These are phyloP conservation scores for Leucocoprinus birnbaumii DNA, from an alignment of 768 basidiomycete species.

Conservation along the genomic window DNA sequence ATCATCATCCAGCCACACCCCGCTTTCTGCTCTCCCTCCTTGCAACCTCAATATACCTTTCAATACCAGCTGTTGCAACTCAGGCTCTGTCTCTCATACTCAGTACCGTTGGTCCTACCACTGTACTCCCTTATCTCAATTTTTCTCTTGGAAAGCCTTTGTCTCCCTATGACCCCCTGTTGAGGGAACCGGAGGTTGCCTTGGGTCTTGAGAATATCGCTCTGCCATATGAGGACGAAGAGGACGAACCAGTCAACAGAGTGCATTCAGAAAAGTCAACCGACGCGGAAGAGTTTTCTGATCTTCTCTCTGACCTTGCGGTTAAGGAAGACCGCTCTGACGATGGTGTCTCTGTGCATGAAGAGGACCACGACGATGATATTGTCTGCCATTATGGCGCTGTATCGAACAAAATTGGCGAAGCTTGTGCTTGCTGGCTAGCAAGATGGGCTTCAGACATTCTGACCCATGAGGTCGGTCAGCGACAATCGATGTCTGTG, in stretches of 20 bases:
- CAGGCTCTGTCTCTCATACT: conserved; percentile 73
- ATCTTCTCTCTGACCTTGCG: conserved; percentile 9
- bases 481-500: conserved; percentile 15
- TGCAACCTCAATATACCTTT: conserved; percentile 84
- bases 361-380: conserved; percentile 16
- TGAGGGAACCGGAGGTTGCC: conserved; percentile 54
- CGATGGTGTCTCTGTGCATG: conserved; percentile 15
- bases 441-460: conserved; percentile 83
- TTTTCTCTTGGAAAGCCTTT: conserved; percentile 80
- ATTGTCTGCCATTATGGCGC: conserved; percentile 76
- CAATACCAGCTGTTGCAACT: conserved; percentile 71
- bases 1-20: conserved; percentile 74
- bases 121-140: conserved; percentile 70
- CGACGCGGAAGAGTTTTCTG: conserved; percentile 16
- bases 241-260: neutral
- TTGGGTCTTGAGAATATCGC: conserved; percentile 72
- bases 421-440: conserved; percentile 86
- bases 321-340: conserved; percentile 14
- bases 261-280: conserved; percentile 9
- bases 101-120: conserved; percentile 74
- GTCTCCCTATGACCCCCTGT: conserved; percentile 28
- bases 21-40: conserved; percentile 83
- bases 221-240: conserved; percentile 38
- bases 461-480: conserved; percentile 56
- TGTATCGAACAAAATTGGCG: conserved; percentile 89